These are phyloP conservation scores for Auricularia sp. DNA, from an alignment of 768 basidiomycete genomes.

Conservation along the genomic window DNA sequence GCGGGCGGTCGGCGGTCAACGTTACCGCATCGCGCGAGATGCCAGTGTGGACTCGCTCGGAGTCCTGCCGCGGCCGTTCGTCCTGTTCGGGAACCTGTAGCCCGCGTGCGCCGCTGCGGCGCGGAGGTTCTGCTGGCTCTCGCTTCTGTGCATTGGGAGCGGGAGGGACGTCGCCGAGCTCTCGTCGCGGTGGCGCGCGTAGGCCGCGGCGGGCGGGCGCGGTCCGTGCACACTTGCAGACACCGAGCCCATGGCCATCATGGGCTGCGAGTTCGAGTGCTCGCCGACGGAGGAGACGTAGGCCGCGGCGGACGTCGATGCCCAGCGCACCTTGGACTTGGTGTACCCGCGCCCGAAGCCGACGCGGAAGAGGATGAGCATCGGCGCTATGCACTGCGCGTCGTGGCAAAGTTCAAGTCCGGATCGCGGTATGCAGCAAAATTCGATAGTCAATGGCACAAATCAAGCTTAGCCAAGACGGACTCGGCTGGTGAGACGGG, in stretches of 20 bases:
- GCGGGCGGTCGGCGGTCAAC: too few species aligned
- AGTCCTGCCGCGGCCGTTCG: too few species aligned
- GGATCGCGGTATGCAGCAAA: too few species aligned
- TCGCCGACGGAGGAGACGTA: neutral
- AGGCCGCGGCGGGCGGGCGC: too few species aligned
- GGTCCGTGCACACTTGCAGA: too few species aligned
- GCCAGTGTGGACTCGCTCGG: too few species aligned
- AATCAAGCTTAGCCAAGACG: too few species aligned
- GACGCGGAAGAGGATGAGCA: conserved; percentile 1
- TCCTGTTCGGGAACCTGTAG: too few species aligned
- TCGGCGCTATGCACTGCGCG: neutral
- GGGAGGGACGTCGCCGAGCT: neutral
- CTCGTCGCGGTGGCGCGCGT: neutral
- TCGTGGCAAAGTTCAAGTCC: too few species aligned
- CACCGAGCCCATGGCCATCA: too few species aligned
- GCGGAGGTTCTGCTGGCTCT: neutral
- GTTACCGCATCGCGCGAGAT: too few species aligned
- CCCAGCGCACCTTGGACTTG: neutral
- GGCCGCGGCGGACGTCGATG: neutral
- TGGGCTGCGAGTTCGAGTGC: neutral
- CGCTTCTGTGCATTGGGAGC: neutral
- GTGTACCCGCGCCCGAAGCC: neutral
- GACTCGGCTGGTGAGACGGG: neutral
- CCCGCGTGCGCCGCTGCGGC: neutral
- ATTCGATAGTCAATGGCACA: too few species aligned